Evolutionary conservation across 495 filamentous ascomycete species (phyloP).

Genomic region (Xylaria scruposa): DNA sequence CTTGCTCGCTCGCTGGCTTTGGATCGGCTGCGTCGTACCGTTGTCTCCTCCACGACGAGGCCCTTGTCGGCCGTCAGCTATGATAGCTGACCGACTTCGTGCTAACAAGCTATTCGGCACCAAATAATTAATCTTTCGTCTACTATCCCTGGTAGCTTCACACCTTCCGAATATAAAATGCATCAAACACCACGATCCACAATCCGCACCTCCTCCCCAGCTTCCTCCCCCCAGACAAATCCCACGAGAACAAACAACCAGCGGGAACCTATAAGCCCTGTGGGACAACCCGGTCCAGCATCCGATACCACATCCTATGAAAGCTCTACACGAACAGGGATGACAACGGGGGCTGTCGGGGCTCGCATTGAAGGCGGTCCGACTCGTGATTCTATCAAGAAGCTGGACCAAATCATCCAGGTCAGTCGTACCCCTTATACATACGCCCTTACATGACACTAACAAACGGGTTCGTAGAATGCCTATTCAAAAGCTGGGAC

Average conservation of each 20-base stretch:
- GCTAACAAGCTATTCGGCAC: not conserved
- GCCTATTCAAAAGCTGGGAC: slow-evolving; percentile 89
- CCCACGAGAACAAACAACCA: slow-evolving; percentile 73
- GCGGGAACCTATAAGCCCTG: slow-evolving; percentile 62
- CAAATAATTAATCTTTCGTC: not conserved
- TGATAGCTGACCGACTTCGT: slow-evolving; percentile 15
- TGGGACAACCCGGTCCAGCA: slow-evolving; percentile 44
- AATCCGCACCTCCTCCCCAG: slow-evolving; percentile 68
- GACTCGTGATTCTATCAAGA: slow-evolving; percentile 68
- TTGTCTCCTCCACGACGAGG: not conserved
- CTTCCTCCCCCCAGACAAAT: slow-evolving; percentile 69
- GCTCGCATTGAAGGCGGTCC: slow-evolving; percentile 53
- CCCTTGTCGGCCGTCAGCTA: slow-evolving; percentile 11
- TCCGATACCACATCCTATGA: slow-evolving; percentile 48
- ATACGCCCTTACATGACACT: not conserved
- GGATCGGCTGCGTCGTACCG: slow-evolving; percentile 8
- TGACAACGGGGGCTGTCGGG: slow-evolving; percentile 50
- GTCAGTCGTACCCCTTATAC: slow-evolving; percentile 54
- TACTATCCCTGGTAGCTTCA: not conserved
- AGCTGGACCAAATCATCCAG: slow-evolving; percentile 89
- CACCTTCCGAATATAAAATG: slow-evolving; percentile 55
- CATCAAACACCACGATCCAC: slow-evolving; percentile 84
- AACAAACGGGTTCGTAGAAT: slow-evolving; percentile 62
- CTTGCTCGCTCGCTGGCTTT: slow-evolving; percentile 4
- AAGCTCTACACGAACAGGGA: slow-evolving; percentile 37